Evolutionary conservation across 306 rosid genomes (phyloP), one percentile per base, ranked within the genome.

Genomic region (Echinosophora koreensis): DNA sequence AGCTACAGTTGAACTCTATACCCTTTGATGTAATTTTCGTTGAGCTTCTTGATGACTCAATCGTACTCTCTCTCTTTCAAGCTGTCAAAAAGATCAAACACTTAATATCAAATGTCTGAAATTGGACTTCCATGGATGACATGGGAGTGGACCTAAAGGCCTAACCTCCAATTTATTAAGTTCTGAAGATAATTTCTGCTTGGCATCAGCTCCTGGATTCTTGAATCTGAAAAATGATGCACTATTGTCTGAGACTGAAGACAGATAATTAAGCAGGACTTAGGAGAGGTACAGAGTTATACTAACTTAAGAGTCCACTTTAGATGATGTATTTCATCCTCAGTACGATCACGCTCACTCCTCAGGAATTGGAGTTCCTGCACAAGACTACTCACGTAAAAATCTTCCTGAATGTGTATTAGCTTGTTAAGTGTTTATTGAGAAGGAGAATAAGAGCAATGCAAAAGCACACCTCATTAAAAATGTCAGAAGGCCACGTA

Each of bases 291-390:
- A 63, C 59, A 69, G 82, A 83, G 54, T 66, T 63, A 66, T 80
- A 82, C 92, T 72, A 74, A 90, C 99, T 82, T 91, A 69, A 92
- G 92, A 80, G 90, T 82, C 96, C 96, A 89, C 88, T 89, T 87
- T 87, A 92, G 65, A 81, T 84, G 91, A 83, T 89, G 93, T 52
- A 96, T 81, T 85, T 89, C 88, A 87, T 92, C 98, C 86, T 96
- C 99, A 76, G 90, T 88, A 62, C 66, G 74, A 79, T 90, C 94
- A 9, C 98, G 97, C 44, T 92, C 88, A 66, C 83, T 88, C 90
- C 98, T 87, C 86, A 92, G 77, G 57, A 74, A 84, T 57, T 88
- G 94, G 75, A 92, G 94, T 85, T 85, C 84, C 99, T 96, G 89
- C 67, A 77, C 55, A 64, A 82, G 30, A 86, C 67, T 14, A 72